Evolutionary conservation across 805 yeast species (phyloP).

Genomic region (Wickerhamiella vanderwaltii): DNA sequence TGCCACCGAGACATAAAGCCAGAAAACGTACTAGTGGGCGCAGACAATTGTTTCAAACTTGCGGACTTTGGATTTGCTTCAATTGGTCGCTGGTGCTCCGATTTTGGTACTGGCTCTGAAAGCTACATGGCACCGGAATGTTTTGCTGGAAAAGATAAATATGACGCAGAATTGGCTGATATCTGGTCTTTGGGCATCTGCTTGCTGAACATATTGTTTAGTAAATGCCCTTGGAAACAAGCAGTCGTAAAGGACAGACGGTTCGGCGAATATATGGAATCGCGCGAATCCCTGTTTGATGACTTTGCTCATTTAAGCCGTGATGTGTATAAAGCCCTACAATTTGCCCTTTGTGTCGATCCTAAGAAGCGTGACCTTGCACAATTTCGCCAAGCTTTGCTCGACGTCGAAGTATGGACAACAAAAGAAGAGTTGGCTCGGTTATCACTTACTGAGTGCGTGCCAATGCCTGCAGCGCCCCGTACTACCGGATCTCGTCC

Average conservation of each 20-base stretch:
- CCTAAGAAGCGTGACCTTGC: constrained; percentile 69
- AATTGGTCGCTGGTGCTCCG: constrained; percentile 43
- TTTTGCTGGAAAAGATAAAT: constrained; percentile 43
- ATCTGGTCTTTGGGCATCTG: constrained; percentile 85
- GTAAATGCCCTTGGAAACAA: constrained; percentile 71
- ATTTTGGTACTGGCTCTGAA: constrained; percentile 81
- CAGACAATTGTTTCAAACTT: constrained; percentile 40
- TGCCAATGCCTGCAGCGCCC: constrained; percentile 1
- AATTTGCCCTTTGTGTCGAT: constrained; percentile 68
- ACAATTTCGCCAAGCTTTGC: constrained; percentile 48
- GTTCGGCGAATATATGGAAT: constrained; percentile 72
- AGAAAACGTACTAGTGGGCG: constrained; percentile 68
- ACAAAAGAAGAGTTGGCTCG: constrained; percentile 60
- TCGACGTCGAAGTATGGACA: constrained; percentile 54
- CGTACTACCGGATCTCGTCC: constrained; percentile 4
- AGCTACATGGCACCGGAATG: constrained; percentile 93
- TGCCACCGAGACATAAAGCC: constrained; percentile 95
- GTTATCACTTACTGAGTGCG: constrained; percentile 16
- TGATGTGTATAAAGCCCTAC: constrained; percentile 73
- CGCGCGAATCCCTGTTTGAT: constrained; percentile 82
- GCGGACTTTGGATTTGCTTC: constrained; percentile 91
- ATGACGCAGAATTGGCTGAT: constrained; percentile 73
- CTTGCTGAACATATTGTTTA: constrained; percentile 72
- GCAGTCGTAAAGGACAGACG: constrained; percentile 73
- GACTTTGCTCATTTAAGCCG: constrained; percentile 80